These are phyloP conservation scores for Boechera divaricarpa DNA, from an alignment of 345 rosid genomes.

Conservation along the genomic window DNA sequence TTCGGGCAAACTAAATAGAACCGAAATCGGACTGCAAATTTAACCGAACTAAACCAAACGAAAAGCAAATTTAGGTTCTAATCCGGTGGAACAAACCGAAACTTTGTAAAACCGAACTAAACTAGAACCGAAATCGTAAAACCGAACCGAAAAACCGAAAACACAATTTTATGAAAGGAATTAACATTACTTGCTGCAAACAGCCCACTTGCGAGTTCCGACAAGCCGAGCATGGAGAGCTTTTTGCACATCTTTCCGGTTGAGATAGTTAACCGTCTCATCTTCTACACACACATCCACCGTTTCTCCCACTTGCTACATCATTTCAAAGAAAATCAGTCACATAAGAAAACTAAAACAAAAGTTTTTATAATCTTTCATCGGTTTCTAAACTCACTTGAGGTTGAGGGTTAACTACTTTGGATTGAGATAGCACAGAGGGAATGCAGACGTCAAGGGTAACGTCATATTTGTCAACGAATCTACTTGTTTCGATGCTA, in stretches of 20 bases:
- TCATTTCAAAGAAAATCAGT: background rate
- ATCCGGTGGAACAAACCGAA: no score
- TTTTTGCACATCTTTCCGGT: conserved; percentile 80
- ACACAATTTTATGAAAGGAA: background rate
- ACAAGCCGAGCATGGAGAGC: conserved; percentile 92
- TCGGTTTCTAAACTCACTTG: conserved; percentile 49
- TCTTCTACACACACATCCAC: conserved; percentile 94
- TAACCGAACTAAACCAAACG: no score
- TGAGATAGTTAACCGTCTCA: conserved; percentile 85
- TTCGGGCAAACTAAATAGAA: no score
- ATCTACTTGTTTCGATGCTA: conserved; percentile 76
- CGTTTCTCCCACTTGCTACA: conserved; percentile 70
- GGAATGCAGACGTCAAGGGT: conserved; percentile 89
- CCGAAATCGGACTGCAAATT: no score
- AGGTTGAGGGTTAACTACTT: conserved; percentile 67
- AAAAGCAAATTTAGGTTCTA: background rate
- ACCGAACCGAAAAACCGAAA: background rate
- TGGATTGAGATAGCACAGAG: conserved; percentile 79
- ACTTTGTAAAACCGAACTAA: no score
- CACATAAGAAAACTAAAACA: background rate
- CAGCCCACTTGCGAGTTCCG: conserved; percentile 76
- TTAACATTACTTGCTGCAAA: conserved; percentile 77
- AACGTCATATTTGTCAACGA: conserved; percentile 88
- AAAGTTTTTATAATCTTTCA: background rate
- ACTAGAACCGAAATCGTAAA: background rate